A percentile compares a stretch with the other conserved stretches of the same genome.
Conservation (phyloP, 1,284 basidiomycete genomes). For the Ceratobasidium sp. region DNA sequence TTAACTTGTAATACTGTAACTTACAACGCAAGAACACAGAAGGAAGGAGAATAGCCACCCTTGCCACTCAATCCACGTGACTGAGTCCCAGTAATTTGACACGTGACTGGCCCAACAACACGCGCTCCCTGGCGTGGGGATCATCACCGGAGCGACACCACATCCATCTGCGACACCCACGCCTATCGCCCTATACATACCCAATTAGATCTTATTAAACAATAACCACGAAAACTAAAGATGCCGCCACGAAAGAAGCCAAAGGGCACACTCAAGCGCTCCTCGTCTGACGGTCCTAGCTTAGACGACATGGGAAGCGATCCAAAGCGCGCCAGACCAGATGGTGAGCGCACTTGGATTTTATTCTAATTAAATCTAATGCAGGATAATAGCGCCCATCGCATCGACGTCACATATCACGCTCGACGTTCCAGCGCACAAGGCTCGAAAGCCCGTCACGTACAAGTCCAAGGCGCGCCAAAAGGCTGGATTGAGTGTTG, state of each 20-base stretch:
- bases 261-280: conserved; percentile 22
- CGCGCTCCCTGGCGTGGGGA: conserved; percentile 27
- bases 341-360: conserved; percentile 9
- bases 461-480: conserved; percentile 18
- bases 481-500: conserved; percentile 5
- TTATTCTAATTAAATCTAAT: neutral
- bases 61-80: conserved; percentile 7
- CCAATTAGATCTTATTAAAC: too few relatives aligned
- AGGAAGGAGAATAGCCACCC: neutral
- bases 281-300: conserved; percentile 19
- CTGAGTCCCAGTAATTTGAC: neutral
- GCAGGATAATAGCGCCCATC: neutral
- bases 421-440: conserved; percentile 1
- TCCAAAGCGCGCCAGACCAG: conserved; percentile 7
- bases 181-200: too few relatives aligned
- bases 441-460: conserved; percentile 21
- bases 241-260: conserved; percentile 38
- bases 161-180: conserved; percentile 24
- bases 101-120: conserved; percentile 37
- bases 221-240: neutral
- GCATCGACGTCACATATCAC: conserved; percentile 19
- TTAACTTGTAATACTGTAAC: too few relatives aligned
- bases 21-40: too few relatives aligned
- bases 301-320: conserved; percentile 1
- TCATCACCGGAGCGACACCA: conserved; percentile 14